A percentile compares a stretch with the other conserved stretches of the same genome.
Conservation (phyloP, 2,329 filamentous ascomycete species). For the Neofusicoccum sp. region DNA sequence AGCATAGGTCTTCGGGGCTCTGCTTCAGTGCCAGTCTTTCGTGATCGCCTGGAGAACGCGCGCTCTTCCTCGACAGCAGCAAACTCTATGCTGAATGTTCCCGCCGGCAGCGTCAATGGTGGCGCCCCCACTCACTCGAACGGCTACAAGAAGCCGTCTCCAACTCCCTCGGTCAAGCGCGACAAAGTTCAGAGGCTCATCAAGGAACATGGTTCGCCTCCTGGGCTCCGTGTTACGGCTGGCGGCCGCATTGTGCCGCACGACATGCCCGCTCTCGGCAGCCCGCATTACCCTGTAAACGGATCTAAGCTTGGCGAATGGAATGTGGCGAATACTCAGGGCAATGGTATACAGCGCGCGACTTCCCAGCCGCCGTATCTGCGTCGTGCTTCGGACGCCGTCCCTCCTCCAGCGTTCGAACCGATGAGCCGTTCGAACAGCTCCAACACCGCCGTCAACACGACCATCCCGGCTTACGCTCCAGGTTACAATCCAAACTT, state of each 20-base stretch:
- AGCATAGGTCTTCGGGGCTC: slow-evolving; percentile 1
- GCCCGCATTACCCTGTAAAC: slow-evolving; percentile 29
- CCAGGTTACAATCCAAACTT: neutral
- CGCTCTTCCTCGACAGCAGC: neutral
- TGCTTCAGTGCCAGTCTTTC: neutral
- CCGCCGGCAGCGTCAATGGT: neutral
- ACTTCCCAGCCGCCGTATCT: slow-evolving; percentile 4
- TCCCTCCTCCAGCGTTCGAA: neutral
- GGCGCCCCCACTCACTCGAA: neutral
- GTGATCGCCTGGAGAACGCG: neutral
- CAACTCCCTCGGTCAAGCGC: slow-evolving; percentile 50
- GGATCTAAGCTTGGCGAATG: neutral
- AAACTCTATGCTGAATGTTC: neutral
- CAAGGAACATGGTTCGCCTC: slow-evolving; percentile 52
- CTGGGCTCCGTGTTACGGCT: slow-evolving; percentile 51
- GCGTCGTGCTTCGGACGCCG: slow-evolving; percentile 1
- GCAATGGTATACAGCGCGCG: neutral
- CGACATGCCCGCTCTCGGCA: slow-evolving; percentile 36
- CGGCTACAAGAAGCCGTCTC: slow-evolving; percentile 42
- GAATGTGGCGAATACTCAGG: neutral
- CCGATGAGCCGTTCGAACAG: slow-evolving; percentile 14
- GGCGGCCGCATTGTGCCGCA: slow-evolving; percentile 54
- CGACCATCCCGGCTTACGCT: neutral
- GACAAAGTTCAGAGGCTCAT: slow-evolving; percentile 50
- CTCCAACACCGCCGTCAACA: slow-evolving; percentile 10